Percentiles rank a stretch among this genome's conserved stretches.
phyloP scores from a whole-genome alignment of 192 early-diverging fungal genomes.

The Spizellomyces sp. region DNA sequence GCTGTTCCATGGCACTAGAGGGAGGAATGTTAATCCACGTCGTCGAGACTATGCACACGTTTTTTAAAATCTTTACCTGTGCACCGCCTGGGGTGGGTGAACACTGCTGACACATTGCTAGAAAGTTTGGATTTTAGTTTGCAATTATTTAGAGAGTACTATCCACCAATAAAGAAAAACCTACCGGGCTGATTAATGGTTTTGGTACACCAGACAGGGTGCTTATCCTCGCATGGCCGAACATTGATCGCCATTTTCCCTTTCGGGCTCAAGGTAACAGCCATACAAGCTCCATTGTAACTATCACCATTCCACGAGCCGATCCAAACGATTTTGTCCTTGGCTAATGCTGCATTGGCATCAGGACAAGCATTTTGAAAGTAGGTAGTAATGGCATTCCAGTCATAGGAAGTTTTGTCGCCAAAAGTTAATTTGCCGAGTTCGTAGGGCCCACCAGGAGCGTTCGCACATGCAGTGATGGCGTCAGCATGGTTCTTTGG shows the following conservation, averaged over 20 bases:
- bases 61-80: not conserved
- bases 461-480: not conserved
- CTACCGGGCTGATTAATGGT: not conserved
- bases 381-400: not conserved
- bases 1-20: not conserved
- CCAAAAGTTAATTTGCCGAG: not conserved
- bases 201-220: not conserved
- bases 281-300: constrained; percentile 12
- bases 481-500: not conserved
- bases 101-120: not conserved
- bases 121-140: no score
- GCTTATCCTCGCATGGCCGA: not conserved
- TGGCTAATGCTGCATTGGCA: not conserved
- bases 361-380: not conserved
- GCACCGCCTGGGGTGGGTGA: not conserved
- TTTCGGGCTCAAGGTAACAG: not conserved
- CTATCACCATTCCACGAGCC: constrained; percentile 14
- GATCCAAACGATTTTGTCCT: not conserved
- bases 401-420: not conserved
- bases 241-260: constrained; percentile 5
- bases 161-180: not conserved
- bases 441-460: not conserved
- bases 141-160: no score
- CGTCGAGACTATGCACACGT: no score
- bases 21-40: no score